Evolutionary conservation across 225 moss, liverwort and hornwort genomes (phyloP).

Genomic region (Marchantia polymorpha): DNA sequence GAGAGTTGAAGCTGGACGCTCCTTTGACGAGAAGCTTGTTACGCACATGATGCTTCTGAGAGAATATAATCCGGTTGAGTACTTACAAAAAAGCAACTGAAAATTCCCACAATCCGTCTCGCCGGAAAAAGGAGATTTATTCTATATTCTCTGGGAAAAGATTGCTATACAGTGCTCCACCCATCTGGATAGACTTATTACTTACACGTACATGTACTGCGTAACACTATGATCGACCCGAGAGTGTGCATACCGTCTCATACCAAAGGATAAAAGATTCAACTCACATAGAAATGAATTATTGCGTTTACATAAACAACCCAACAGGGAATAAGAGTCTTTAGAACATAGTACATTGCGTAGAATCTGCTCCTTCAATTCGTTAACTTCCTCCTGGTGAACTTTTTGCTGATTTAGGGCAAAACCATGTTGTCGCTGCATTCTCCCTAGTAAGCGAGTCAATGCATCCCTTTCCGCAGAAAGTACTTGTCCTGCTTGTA

Average conservation of each 20-base stretch:
- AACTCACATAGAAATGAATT: no score
- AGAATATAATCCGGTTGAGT: neutral
- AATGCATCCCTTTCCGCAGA: conserved; percentile 70
- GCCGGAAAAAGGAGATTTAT: no score
- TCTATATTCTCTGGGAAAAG: neutral
- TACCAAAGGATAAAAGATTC: neutral
- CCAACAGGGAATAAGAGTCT: no score
- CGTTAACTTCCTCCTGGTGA: conserved; percentile 63
- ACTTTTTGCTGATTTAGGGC: conserved; percentile 67
- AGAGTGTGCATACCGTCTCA: no score
- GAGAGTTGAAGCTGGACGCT: conserved; percentile 87
- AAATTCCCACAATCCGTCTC: neutral
- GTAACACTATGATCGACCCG: no score
- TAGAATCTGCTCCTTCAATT: conserved; percentile 59
- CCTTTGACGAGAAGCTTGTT: conserved; percentile 93
- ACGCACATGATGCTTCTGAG: conserved; percentile 49
- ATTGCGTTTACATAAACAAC: no score
- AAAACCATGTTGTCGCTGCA: conserved; percentile 58
- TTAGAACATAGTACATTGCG: conserved; percentile 42
- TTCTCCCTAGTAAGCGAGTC: conserved; percentile 67
- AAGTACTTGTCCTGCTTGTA: conserved; percentile 63
- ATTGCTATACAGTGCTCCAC: neutral
- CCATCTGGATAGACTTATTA: neutral
- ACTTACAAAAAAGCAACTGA: neutral
- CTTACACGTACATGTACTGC: no score